Base-by-base conservation (phyloP, 129 eudicot species). In the Flaveria linearis region DNA sequence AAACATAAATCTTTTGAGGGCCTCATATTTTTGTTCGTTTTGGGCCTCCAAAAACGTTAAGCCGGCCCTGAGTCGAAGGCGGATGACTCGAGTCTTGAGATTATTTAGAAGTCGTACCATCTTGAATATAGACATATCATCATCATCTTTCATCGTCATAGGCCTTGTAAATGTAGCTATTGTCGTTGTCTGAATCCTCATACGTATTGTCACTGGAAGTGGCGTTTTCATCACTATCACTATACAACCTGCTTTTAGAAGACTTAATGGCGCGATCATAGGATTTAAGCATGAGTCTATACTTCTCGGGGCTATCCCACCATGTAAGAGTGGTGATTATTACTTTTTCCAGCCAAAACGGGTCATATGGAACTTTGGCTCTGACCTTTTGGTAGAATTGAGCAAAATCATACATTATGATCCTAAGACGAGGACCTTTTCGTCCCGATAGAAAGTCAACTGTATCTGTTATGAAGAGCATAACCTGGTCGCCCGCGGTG, bases 241-340 rank as follows among this genome's bases (percentile, higher is more conserved):
- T 71, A 61, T 78, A 23, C 5, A 46, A 7, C 12, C 5, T 63
- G 5, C 69, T 63, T 63, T 15, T 63, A 15, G 68, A 14, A 15
- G 46, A 30, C 45, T 63, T 63, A 9, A 30, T 30, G 7, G 20
- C 2, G 0, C 45, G 39, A 4, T 3, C 11, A 45, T 5, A 9
- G 9, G 68, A 6, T 12, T 74, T 80, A 42, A 74, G 51, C 9
- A 74, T 36, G 49, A 30, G 71, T 42, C 22, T n/a, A 72, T 85
- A 87, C 83, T 85, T 87, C 8, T 28, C 42, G 22, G 96, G 92
- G 74, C 76, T 33, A 70, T 90, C 96, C 63, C 74, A 90, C 83
- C 74, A 79, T 41, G 92, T 87, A 0, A 88, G 84, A 14, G 92
- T 90, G 8, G 41, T 39, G n/a, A 90, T 20, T 36, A 90, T 83